These are phyloP conservation scores for Eucalyptus curtisii DNA, from an alignment of 345 rosid genomes.

Conservation along the genomic window DNA sequence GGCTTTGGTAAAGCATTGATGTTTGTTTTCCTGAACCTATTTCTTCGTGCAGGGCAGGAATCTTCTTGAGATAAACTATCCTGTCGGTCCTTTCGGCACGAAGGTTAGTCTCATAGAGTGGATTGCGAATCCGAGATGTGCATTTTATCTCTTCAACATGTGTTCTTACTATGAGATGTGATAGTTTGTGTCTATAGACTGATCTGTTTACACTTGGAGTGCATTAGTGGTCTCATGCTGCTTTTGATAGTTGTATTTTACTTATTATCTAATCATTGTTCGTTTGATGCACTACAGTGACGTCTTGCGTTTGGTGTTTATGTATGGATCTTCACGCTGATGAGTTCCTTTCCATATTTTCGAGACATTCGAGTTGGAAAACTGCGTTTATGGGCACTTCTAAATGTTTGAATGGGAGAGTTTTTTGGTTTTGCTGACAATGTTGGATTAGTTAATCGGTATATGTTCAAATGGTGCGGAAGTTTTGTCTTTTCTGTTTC, in stretches of 20 bases:
- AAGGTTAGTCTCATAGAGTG: conserved; percentile 37
- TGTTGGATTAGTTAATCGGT: background rate
- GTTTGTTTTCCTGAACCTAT: background rate
- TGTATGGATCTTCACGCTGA: background rate
- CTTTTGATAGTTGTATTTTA: background rate
- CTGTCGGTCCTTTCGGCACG: conserved; percentile 76
- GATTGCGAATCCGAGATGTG: background rate
- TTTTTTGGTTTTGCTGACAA: background rate
- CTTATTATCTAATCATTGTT: background rate
- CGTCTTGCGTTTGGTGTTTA: background rate
- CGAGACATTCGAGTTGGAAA: background rate
- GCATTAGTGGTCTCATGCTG: background rate
- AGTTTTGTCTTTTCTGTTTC: background rate
- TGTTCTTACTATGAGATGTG: background rate
- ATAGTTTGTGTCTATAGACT: background rate
- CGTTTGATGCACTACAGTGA: background rate
- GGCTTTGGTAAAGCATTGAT: background rate
- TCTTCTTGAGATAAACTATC: conserved; percentile 50
- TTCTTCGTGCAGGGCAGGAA: conserved; percentile 1
- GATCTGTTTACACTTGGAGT: background rate
- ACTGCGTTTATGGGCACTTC: background rate
- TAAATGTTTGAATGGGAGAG: background rate
- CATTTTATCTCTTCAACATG: background rate
- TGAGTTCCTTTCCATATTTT: background rate
- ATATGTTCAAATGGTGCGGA: background rate